Evolutionary conservation across 129 eudicot genomes (phyloP), one percentile per base, ranked within the genome.

Genomic region (Solidago caesia): DNA sequence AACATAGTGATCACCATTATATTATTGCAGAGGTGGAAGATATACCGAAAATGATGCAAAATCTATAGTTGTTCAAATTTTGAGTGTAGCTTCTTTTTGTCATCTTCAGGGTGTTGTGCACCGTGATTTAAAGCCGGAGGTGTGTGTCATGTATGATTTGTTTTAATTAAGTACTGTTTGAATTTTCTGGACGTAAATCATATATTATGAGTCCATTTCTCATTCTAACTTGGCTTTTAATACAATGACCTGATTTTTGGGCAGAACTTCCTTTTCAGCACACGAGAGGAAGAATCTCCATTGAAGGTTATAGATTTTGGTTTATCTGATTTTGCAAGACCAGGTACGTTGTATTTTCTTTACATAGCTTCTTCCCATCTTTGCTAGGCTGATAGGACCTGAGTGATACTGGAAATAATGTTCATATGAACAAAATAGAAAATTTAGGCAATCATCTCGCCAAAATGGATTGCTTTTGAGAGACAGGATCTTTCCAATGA

Each of bases 81-180:
- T 95, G 51, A 80, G 84, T 21, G 95, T 81, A 39, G 84, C 84
- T 70, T 68, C 84, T 44, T 81, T 76, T 81, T 81, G 84, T 81
- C 99, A 95, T 84, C 90, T 91, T 70, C 99, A 95, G 74, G 99
- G 99, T 51, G 97, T 95, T 53, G 97, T 95, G 59, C 99, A 95
- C 81, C 97, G 99, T 55, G 99, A 95, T 85, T 77, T 95, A 53
- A 95, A 95, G 76, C 99, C 99, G 14, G 99, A 95, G 99, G 99
- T 95, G 84, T 55, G 13, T 43, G 25, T 67, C 48, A 53, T 12
- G 41, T 70, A n/a, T 42, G 11, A 16, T 56, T 1, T 25, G 29
- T 9, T 10, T 60, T 56, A 44, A 29, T 26, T 49, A 26, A 12
- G 25, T 5, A 15, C 8, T 41, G 6, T 9, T 56, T 53, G 62